Percentiles rank a stretch among this genome's conserved stretches.
Evolutionary conservation across 2,329 filamentous ascomycete genomes (phyloP).

Genomic region (Harringtonia aguacate): DNA sequence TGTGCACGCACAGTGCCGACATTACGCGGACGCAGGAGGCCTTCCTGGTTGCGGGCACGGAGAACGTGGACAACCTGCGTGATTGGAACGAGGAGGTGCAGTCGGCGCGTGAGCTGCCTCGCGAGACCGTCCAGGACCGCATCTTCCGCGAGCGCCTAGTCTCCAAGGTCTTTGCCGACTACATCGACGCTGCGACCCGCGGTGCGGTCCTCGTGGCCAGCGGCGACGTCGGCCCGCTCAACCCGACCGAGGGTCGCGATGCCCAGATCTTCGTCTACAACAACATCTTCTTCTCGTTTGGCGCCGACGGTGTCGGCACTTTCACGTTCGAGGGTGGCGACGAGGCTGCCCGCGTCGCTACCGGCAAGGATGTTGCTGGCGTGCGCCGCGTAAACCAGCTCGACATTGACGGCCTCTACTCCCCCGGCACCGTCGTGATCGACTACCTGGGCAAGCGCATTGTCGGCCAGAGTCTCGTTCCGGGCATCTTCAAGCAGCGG

Average conservation of each 20-base stretch:
- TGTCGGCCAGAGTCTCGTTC: conserved; percentile 95
- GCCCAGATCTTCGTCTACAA: conserved; percentile 99
- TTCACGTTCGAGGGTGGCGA: conserved; percentile 95
- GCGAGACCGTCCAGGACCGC: conserved; percentile 86
- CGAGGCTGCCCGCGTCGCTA: conserved; percentile 89
- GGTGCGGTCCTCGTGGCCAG: conserved; percentile 87
- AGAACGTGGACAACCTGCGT: conserved; percentile 86
- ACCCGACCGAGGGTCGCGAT: conserved; percentile 84
- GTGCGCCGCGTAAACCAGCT: conserved; percentile 95
- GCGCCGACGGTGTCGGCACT: conserved; percentile 92
- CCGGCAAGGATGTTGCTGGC: conserved; percentile 90
- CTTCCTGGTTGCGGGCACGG: conserved; percentile 78
- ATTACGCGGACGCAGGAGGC: conserved; percentile 86
- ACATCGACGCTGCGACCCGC: conserved; percentile 87
- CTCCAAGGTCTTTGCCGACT: conserved; percentile 94
- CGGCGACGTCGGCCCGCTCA: conserved; percentile 85
- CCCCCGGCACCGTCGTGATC: conserved; percentile 88
- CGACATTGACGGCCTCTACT: conserved; percentile 89
- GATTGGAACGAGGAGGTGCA: conserved; percentile 99
- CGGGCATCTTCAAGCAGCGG: conserved; percentile 97
- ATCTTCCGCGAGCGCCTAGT: conserved; percentile 91
- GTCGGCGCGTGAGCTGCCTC: conserved; percentile 86
- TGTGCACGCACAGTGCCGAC: conserved; percentile 67
- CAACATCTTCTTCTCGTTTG: conserved; percentile 99
- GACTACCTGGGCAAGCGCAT: conserved; percentile 96